phyloP scores from a whole-genome alignment of 2,329 filamentous ascomycete genomes.

The Aaosphaeria pasadenensis region DNA sequence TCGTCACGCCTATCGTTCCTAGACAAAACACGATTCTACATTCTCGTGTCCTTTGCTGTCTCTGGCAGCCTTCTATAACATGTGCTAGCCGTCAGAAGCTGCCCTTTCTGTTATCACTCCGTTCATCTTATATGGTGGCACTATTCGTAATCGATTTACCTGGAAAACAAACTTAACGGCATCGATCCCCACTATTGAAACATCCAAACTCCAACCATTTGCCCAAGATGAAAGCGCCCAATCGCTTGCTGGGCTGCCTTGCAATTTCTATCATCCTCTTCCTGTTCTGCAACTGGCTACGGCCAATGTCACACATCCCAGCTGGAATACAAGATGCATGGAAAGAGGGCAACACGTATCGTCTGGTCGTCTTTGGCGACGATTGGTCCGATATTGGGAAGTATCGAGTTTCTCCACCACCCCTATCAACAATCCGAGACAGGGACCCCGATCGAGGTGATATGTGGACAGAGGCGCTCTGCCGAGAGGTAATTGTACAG shows the following conservation, averaged over 20 bases:
- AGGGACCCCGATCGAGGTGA: constrained; percentile 29
- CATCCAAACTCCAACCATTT: too few species aligned
- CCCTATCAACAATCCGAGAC: constrained; percentile 13
- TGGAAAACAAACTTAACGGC: too few species aligned
- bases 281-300: constrained; percentile 29
- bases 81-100: too few species aligned
- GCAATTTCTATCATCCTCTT: constrained; percentile 21
- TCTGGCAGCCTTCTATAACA: too few species aligned
- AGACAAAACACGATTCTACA: too few species aligned
- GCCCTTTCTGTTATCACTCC: too few species aligned
- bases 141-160: too few species aligned
- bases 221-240: constrained; percentile 3
- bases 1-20: too few species aligned
- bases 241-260: constrained; percentile 25
- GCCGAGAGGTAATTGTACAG: constrained; percentile 26
- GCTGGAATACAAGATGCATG: constrained; percentile 26
- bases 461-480: constrained; percentile 36
- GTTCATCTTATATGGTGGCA: too few species aligned
- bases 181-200: too few species aligned
- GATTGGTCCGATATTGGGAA: constrained; percentile 38
- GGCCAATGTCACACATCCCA: constrained; percentile 22
- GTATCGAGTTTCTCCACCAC: constrained; percentile 31
- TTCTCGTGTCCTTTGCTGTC: too few species aligned
- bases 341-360: constrained; percentile 20
- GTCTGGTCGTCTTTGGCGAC: constrained; percentile 38